These are phyloP conservation scores for Populus nigra DNA, from an alignment of 345 rosid genomes.

Conservation along the genomic window DNA sequence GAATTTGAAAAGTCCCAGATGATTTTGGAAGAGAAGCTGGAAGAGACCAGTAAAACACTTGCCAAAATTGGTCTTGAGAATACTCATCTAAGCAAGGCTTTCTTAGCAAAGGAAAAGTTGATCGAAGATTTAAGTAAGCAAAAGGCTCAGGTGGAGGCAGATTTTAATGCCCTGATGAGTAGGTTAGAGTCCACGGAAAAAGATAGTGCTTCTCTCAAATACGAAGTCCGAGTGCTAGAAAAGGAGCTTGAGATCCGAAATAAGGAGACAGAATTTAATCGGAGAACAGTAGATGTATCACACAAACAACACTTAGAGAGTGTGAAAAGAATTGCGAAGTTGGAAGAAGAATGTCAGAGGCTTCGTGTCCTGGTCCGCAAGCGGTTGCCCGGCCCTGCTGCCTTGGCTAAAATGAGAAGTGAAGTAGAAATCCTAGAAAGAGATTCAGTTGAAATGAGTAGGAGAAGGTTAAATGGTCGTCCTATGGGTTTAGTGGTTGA, in stretches of 20 bases:
- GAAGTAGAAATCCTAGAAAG: slow-evolving; percentile 76
- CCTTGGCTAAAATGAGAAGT: slow-evolving; percentile 70
- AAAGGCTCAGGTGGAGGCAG: slow-evolving; percentile 49
- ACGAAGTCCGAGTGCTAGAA: slow-evolving; percentile 75
- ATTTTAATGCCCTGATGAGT: slow-evolving; percentile 48
- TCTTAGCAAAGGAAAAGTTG: slow-evolving; percentile 52
- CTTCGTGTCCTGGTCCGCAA: slow-evolving; percentile 74
- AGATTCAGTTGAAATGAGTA: slow-evolving; percentile 44
- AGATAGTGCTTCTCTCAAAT: slow-evolving; percentile 66
- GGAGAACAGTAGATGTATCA: slow-evolving; percentile 62
- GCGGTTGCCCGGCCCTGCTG: slow-evolving; percentile 81
- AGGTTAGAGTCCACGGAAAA: slow-evolving; percentile 69
- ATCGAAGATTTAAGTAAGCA: slow-evolving; percentile 61
- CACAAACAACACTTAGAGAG: slow-evolving; percentile 80
- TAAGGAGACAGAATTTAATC: slow-evolving; percentile 86
- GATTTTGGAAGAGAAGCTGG: slow-evolving; percentile 50
- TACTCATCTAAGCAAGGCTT: slow-evolving; percentile 52
- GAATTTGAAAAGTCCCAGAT: slow-evolving; percentile 50
- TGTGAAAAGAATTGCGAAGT: slow-evolving; percentile 76
- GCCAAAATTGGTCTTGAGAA: slow-evolving; percentile 57
- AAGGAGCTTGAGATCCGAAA: slow-evolving; percentile 92
- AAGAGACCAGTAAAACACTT: slow-evolving; percentile 48
- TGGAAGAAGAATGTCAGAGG: slow-evolving; percentile 91
- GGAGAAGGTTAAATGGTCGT: slow-evolving; percentile 42
- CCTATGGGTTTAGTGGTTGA: slow-evolving; percentile 29